These are phyloP conservation scores for Artemisia annua DNA, from an alignment of 129 eudicot species.

Conservation along the genomic window DNA sequence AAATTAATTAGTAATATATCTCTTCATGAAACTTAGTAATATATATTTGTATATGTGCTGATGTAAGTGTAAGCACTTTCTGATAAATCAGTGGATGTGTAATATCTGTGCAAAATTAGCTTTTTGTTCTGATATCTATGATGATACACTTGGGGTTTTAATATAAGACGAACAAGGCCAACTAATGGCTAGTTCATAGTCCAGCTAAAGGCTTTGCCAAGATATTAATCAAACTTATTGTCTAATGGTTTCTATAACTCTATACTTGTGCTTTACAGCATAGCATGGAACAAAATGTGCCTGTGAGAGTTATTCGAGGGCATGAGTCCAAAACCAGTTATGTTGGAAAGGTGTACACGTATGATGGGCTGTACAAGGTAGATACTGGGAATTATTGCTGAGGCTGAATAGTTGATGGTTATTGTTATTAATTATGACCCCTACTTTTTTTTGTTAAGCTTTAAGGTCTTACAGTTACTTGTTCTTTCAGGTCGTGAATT, in stretches of 20 bases:
- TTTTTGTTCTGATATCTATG: background rate
- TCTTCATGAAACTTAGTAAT: too few relatives aligned
- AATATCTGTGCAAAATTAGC: too few relatives aligned
- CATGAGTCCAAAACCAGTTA: constrained; percentile 66
- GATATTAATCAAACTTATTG: too few relatives aligned
- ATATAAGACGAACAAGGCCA: too few relatives aligned
- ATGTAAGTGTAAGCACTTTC: too few relatives aligned
- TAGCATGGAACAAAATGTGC: constrained; percentile 62
- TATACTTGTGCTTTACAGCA: constrained; percentile 48
- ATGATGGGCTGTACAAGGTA: constrained; percentile 95
- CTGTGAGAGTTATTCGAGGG: constrained; percentile 85
- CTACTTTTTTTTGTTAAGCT: constrained; percentile 1
- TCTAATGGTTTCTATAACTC: background rate
- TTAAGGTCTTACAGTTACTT: background rate
- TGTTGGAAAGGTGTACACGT: constrained; percentile 91
- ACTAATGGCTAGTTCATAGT: too few relatives aligned
- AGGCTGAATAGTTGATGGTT: background rate
- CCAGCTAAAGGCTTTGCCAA: too few relatives aligned
- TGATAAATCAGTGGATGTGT: too few relatives aligned
- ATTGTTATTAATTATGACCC: background rate
- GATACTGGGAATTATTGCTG: background rate
- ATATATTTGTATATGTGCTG: background rate
- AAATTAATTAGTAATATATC: too few relatives aligned
- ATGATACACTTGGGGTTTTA: background rate
- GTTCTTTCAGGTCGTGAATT: constrained; percentile 57